Conservation (phyloP, 1,284 basidiomycete genomes). For the Austroboletus novae-zelandiae region DNA sequence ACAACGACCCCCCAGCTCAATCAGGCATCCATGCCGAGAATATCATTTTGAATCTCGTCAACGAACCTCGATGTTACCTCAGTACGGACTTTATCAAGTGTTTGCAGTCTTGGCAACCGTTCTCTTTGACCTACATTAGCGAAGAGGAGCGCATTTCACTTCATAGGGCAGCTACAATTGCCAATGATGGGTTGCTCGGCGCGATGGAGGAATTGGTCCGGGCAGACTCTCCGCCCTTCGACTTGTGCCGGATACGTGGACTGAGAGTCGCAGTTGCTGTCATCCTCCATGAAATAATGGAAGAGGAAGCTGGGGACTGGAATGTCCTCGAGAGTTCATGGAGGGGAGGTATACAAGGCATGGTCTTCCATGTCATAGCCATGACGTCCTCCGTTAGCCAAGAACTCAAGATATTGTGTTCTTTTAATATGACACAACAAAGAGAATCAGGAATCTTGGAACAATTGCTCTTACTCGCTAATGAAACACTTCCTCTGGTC, state of each 20-base stretch:
- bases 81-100: slow-evolving; percentile 54
- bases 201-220: slow-evolving; percentile 58
- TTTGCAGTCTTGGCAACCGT: slow-evolving; percentile 42
- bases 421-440: slow-evolving; percentile 32
- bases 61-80: slow-evolving; percentile 59
- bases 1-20: slow-evolving; percentile 58
- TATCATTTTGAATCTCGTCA: slow-evolving; percentile 58
- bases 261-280: slow-evolving; percentile 63
- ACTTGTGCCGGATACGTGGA: slow-evolving; percentile 50
- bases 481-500: slow-evolving; percentile 55
- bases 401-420: slow-evolving; percentile 54
- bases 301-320: slow-evolving; percentile 50
- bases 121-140: slow-evolving; percentile 57
- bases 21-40: slow-evolving; percentile 66
- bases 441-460: slow-evolving; percentile 44
- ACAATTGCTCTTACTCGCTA: slow-evolving; percentile 51
- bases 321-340: slow-evolving; percentile 54
- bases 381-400: slow-evolving; percentile 45
- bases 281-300: slow-evolving; percentile 48
- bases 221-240: slow-evolving; percentile 31
- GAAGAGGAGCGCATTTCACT: slow-evolving; percentile 57
- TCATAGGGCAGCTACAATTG: slow-evolving; percentile 57
- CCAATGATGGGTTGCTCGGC: slow-evolving; percentile 60
- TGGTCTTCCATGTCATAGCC: slow-evolving; percentile 55
- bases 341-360: slow-evolving; percentile 53